Evolutionary conservation across 306 rosid genomes (phyloP), one percentile per base, ranked within the genome.

Genomic region (Gleditsia sinensis): DNA sequence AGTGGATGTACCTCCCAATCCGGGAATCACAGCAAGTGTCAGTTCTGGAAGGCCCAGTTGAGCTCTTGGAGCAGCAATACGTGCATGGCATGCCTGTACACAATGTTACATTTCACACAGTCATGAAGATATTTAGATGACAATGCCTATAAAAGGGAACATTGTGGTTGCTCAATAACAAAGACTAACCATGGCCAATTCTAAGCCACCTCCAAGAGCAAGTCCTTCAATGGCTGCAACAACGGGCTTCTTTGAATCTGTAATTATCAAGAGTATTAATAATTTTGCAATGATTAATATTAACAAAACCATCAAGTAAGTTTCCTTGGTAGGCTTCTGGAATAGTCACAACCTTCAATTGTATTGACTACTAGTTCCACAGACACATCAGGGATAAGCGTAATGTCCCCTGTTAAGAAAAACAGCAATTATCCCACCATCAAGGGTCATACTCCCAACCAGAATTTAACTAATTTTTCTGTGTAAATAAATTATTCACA

Each of bases 201-300:
- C 99, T 79, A 95, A 85, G 75, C 99, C 99, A 78, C 99, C 99
- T 74, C 99, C 99, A 16, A 95, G 91, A 25, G 99, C 99, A 80
- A 95, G 99, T 58, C 99, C 98, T 81, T 87, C 85, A 0, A 95
- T 75, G 25, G 98, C 97, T 40, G 99, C 99, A 79, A 95, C 99
- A 60, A 90, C 78, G 54, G 99, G 99, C 83, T 88, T 95, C 81
- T 86, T 90, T 6, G 87, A 93, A 85, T 90, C 99, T 95, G 87
- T 48, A 23, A 66, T 75, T 42, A 79, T 69, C 69, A 69, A 69
- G 43, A 6, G 19, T 33, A 61, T 46, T 75, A 66, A 77, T 5
- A 68, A 62, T 14, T 50, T 69, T 45, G 32, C 42, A 66, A 57
- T 43, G 36, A 1, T 34, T 33, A 61, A 57, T 9, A 49, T 69